These are phyloP conservation scores for Verticillium klebahnii DNA, from an alignment of 2,329 filamentous ascomycete genomes.

Conservation along the genomic window DNA sequence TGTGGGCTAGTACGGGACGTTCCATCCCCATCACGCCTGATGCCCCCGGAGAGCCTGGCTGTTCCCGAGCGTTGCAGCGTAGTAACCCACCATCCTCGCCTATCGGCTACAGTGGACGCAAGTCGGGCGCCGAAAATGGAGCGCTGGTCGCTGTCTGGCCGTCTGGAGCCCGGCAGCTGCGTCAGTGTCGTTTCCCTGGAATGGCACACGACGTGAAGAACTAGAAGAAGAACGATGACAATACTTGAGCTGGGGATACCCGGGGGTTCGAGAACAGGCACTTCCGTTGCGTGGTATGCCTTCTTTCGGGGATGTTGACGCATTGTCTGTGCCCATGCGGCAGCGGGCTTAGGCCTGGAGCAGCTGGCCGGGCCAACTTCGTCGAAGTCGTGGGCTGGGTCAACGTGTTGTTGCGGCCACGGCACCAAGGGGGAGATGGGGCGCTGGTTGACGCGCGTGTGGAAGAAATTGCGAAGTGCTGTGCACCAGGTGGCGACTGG, in stretches of 20 bases:
- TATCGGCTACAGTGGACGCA: not conserved
- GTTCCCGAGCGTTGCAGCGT: not conserved
- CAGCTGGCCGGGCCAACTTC: not conserved
- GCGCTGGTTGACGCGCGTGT: no score
- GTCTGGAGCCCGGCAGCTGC: constrained; percentile 2
- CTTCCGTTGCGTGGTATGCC: not conserved
- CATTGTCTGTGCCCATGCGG: not conserved
- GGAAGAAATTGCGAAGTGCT: not conserved
- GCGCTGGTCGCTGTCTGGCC: not conserved
- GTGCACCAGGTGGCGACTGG: not conserved
- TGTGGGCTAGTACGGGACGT: not conserved
- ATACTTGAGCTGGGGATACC: not conserved
- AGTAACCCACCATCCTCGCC: not conserved
- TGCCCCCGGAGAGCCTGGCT: not conserved
- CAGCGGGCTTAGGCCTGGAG: not conserved
- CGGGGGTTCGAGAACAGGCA: not conserved
- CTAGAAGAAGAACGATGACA: not conserved
- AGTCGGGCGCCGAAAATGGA: not conserved
- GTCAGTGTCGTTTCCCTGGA: constrained; percentile 4
- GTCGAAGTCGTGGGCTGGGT: not conserved
- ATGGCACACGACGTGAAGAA: not conserved
- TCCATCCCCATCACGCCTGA: not conserved
- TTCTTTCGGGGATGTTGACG: not conserved
- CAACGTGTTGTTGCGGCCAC: not conserved
- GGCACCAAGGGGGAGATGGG: no score